These are phyloP conservation scores for Melastoma candidum DNA, from an alignment of 441 rosid species.

Conservation along the genomic window DNA sequence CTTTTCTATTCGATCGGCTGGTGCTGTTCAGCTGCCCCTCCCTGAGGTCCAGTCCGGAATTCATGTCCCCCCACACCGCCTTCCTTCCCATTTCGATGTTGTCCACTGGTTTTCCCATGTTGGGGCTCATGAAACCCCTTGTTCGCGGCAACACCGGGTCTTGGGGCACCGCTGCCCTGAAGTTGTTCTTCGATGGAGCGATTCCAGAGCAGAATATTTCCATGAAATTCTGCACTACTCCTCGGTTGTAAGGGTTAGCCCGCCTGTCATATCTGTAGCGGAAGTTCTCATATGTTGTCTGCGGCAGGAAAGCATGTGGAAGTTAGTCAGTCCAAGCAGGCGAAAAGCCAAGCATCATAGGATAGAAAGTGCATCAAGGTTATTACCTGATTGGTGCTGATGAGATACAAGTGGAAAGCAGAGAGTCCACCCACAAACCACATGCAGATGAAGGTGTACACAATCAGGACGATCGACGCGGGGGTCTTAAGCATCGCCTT, in stretches of 20 bases:
- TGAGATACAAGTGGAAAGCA: conserved; percentile 79
- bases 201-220: conserved; percentile 34
- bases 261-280: conserved; percentile 71
- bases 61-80: conserved; percentile 73
- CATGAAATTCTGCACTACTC: conserved; percentile 54
- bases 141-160: conserved; percentile 44
- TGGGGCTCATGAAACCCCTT: conserved; percentile 69
- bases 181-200: conserved; percentile 34
- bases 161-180: conserved; percentile 52
- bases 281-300: conserved; percentile 93
- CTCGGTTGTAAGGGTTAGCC: conserved; percentile 76
- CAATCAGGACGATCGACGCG: conserved; percentile 61
- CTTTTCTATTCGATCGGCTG: conserved; percentile 54
- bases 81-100: conserved; percentile 89
- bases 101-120: conserved; percentile 68
- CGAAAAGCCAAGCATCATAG: background rate
- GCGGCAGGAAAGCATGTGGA: conserved; percentile 12
- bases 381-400: conserved; percentile 84
- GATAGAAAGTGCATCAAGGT: conserved; percentile 3
- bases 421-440: conserved; percentile 99
- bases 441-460: conserved; percentile 61
- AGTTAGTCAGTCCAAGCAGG: background rate
- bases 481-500: conserved; percentile 80
- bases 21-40: conserved; percentile 48
- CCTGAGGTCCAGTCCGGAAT: conserved; percentile 41